Evolutionary conservation across 148 eudicot genomes (phyloP), one percentile per base, ranked within the genome.

Genomic region (Salicornia ramosissima): DNA sequence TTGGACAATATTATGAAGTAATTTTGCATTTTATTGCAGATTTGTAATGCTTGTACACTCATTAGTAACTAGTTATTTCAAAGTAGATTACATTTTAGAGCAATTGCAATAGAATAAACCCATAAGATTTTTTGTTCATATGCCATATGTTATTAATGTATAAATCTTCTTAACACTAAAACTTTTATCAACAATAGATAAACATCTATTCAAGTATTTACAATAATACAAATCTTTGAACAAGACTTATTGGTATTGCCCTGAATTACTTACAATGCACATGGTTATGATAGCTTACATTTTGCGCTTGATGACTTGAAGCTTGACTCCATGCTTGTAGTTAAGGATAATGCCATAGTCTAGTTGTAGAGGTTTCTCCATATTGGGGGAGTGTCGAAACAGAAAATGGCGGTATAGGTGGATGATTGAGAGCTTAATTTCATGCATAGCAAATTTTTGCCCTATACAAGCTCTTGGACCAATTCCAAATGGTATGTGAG

Each of bases 381-480:
- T 93, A 51, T 59, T 59, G 3, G 85, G 88, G 11, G 98, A 88
- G 67, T 90, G 98, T 47, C 82, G 81, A 72, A 93, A 93, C 7
- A 85, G 82, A 68, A 77, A 93, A 11, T 78, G 80, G 8, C 90
- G 79, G 68, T 86, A 93, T 22, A 93, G 72, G 77, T 90, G 94
- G 64, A 93, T 82, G 59, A 93, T 46, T 0, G 92, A 72, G 45
- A 93, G 88, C 74, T 93, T 93, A 24, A 93, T 71, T 77, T 93
- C 98, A 76, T 90, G 96, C 63, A 93, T 31, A 4, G 96, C 86
- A 49, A 90, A 93, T 66, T 86, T 93, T 68, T 90, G 94, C 14
- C 98, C 98, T 42, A 93, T 86, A 78, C 98, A 93, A 25, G 90
- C 88, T 47, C 96, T 85, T 59, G 98, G 96, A 22, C 98, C 98